Conservation (phyloP, 2,329 filamentous ascomycete genomes). For the Verticillium longisporum region DNA sequence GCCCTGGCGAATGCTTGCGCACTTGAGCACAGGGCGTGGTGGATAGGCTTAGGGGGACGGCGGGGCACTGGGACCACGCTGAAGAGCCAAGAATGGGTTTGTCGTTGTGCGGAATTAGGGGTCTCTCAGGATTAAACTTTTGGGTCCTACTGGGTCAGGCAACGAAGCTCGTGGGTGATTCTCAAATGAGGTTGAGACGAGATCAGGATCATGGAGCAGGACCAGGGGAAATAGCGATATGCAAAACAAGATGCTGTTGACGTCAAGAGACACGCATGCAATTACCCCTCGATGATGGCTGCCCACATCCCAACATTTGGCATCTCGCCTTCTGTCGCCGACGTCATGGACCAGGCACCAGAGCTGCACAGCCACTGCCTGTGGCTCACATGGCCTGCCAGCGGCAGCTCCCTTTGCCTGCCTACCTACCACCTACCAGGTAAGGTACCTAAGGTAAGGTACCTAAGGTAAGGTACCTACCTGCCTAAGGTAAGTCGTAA, state of each 20-base stretch:
- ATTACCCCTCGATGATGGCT: background rate
- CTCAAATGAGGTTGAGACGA: background rate
- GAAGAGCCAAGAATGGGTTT: background rate
- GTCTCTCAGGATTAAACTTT: background rate
- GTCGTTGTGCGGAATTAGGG: background rate
- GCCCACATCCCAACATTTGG: background rate
- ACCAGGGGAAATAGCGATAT: background rate
- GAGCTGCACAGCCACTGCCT: background rate
- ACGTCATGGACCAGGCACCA: background rate
- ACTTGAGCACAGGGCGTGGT: background rate
- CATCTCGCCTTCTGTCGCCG: background rate
- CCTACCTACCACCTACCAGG: no score
- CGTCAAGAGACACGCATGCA: background rate
- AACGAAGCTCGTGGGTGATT: background rate
- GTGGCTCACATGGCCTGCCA: no score
- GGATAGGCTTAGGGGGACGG: background rate
- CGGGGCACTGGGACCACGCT: background rate
- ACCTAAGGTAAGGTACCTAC: no score
- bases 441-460: no score
- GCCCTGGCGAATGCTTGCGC: background rate
- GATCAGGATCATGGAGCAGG: no score
- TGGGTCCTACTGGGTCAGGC: background rate
- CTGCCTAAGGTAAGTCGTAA: no score
- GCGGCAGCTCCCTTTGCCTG: no score
- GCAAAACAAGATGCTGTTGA: background rate